A percentile compares a stretch with the other conserved stretches of the same genome.
These are phyloP conservation scores for Lactifluus pinguis DNA, from an alignment of 768 basidiomycete genomes.

Conservation along the genomic window DNA sequence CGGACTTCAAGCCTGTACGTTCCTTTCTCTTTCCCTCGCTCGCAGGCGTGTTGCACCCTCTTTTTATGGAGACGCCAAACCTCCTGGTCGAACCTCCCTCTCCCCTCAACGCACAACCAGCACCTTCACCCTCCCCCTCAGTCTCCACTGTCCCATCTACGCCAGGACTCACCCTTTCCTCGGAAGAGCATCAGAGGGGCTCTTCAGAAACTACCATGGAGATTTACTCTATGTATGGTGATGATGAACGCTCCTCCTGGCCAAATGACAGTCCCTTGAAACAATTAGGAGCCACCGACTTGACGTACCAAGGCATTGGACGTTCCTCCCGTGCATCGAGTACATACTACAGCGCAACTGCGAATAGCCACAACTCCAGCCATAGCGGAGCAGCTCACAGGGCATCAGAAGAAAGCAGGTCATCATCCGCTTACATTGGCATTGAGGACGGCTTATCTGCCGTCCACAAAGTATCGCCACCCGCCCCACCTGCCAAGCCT, in stretches of 20 bases:
- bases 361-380: constrained; percentile 9
- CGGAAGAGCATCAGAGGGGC: constrained; percentile 36
- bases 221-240: constrained; percentile 84
- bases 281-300: constrained; percentile 25
- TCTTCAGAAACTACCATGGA: constrained; percentile 71
- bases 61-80: constrained; percentile 19
- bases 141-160: constrained; percentile 20
- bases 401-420: constrained; percentile 26
- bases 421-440: constrained; percentile 10
- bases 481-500: not conserved
- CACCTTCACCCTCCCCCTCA: constrained; percentile 6
- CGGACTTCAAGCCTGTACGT: constrained; percentile 14
- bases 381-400: constrained; percentile 30
- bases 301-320: not conserved
- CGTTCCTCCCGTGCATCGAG: constrained; percentile 10
- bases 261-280: constrained; percentile 25
- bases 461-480: not conserved
- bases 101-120: constrained; percentile 1
- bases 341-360: constrained; percentile 11
- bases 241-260: constrained; percentile 31
- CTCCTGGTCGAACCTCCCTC: constrained; percentile 14
- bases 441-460: constrained; percentile 2
- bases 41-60: not conserved
- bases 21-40: constrained; percentile 2
- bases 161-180: constrained; percentile 30